Percentiles rank a stretch among this genome's conserved stretches.
Conservation (phyloP, 2,329 filamentous ascomycete genomes). For the Alternaria novae-zelandiae region DNA sequence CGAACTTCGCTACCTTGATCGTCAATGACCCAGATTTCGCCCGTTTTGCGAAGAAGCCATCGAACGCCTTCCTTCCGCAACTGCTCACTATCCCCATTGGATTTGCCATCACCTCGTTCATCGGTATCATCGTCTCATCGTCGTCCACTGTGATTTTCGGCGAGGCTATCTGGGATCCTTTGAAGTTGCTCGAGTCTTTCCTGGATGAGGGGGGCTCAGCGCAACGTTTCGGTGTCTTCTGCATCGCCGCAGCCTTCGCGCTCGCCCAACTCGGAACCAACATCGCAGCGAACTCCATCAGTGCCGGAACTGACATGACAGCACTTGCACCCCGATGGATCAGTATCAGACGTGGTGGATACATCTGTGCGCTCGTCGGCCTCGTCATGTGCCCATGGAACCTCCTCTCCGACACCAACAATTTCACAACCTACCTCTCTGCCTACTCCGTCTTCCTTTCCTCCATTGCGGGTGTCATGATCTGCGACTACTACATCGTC, state of each 20-base stretch:
- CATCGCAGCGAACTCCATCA: conserved; percentile 85
- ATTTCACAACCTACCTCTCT: conserved; percentile 89
- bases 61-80: conserved; percentile 81
- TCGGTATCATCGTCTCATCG: conserved; percentile 63
- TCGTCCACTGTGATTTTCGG: conserved; percentile 53
- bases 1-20: conserved; percentile 89
- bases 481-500: conserved; percentile 86
- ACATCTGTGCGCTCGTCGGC: conserved; percentile 80
- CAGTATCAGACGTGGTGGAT: conserved; percentile 85
- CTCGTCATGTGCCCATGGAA: conserved; percentile 89
- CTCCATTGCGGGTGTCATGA: conserved; percentile 89
- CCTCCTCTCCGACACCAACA: conserved; percentile 74
- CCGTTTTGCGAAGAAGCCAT: conserved; percentile 78
- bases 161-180: conserved; percentile 52
- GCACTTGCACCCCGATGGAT: conserved; percentile 79
- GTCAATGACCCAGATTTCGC: conserved; percentile 82
- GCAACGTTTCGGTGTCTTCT: conserved; percentile 57
- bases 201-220: conserved; percentile 49
- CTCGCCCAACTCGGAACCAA: conserved; percentile 86
- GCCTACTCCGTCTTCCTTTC: conserved; percentile 95
- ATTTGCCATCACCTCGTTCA: conserved; percentile 75
- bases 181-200: conserved; percentile 51
- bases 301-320: conserved; percentile 82
- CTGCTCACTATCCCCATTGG: conserved; percentile 61
- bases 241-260: conserved; percentile 60